Evolutionary conservation across 106 monocot genomes (phyloP).

Genomic region (Platanthera zijinensis): DNA sequence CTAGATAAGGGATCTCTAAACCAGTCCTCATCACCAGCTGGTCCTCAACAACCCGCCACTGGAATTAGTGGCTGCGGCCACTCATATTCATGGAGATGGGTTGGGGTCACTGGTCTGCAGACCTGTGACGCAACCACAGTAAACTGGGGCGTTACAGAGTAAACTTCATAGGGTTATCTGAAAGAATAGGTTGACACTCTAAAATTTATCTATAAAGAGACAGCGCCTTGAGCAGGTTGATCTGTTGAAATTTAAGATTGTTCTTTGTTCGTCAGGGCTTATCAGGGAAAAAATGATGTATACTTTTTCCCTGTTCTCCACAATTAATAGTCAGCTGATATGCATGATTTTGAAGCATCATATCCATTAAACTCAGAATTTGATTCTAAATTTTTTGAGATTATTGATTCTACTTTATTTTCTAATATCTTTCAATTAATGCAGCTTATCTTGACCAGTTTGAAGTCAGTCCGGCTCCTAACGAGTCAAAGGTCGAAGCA

Average conservation of each 20-base stretch:
- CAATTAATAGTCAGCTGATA: not conserved
- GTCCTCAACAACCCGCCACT: no score
- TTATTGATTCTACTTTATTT: not conserved
- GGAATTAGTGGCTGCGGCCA: no score
- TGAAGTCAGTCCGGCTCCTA: conserved; percentile 48
- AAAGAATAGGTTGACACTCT: not conserved
- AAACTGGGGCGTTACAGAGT: not conserved
- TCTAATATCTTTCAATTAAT: conserved; percentile 2
- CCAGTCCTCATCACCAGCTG: no score
- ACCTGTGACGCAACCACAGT: no score
- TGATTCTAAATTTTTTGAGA: not conserved
- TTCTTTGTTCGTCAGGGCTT: not conserved
- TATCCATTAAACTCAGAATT: not conserved
- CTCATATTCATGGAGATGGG: no score
- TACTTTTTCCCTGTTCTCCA: not conserved
- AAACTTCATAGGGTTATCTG: conserved; percentile 3
- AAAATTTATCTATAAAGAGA: not conserved
- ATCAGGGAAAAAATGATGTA: not conserved
- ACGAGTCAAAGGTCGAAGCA: conserved; percentile 72
- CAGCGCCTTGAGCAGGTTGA: not conserved
- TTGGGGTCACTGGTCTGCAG: no score
- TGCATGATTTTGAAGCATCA: not conserved
- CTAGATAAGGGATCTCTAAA: no score
- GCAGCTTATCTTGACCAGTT: conserved; percentile 92
- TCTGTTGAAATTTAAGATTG: conserved; percentile 1